Conservation (phyloP, 495 filamentous ascomycete genomes). For the Talaromyces liani region DNA sequence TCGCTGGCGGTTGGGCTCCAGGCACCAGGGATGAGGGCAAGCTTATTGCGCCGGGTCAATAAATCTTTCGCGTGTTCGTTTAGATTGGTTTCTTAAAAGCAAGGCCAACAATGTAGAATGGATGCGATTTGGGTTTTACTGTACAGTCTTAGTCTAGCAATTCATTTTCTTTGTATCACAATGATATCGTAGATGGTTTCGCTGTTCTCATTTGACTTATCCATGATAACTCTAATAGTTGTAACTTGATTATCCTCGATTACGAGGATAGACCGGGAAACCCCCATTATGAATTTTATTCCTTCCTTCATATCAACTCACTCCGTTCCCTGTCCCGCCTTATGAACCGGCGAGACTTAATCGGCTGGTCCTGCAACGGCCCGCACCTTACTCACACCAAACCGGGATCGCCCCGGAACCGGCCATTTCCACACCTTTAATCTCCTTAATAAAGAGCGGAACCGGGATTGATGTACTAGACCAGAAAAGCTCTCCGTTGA, state of each 20-base stretch:
- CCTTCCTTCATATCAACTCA: no score
- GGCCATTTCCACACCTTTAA: background rate
- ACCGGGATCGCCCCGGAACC: background rate
- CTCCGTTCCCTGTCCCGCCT: no score
- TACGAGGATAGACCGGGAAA: no score
- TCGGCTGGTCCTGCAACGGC: background rate
- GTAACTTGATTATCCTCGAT: no score
- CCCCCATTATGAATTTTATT: no score
- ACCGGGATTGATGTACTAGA: background rate
- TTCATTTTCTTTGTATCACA: slow-evolving; percentile 8
- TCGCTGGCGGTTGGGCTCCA: slow-evolving; percentile 85
- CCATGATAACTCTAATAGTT: no score
- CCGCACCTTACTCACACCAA: background rate
- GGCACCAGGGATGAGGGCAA: slow-evolving; percentile 68
- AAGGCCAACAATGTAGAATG: slow-evolving; percentile 29
- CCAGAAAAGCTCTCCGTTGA: background rate
- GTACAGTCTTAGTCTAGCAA: slow-evolving; percentile 25
- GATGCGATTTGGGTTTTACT: slow-evolving; percentile 27
- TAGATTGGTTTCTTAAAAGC: slow-evolving; percentile 10
- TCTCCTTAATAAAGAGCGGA: background rate
- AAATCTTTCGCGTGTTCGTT: slow-evolving; percentile 14
- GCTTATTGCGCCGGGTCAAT: slow-evolving; percentile 74
- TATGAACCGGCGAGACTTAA: no score
- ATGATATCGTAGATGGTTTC: no score
- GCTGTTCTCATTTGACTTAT: no score